phyloP scores from a whole-genome alignment of 2,329 filamentous ascomycete genomes.

The Fusarium praegraminearum region DNA sequence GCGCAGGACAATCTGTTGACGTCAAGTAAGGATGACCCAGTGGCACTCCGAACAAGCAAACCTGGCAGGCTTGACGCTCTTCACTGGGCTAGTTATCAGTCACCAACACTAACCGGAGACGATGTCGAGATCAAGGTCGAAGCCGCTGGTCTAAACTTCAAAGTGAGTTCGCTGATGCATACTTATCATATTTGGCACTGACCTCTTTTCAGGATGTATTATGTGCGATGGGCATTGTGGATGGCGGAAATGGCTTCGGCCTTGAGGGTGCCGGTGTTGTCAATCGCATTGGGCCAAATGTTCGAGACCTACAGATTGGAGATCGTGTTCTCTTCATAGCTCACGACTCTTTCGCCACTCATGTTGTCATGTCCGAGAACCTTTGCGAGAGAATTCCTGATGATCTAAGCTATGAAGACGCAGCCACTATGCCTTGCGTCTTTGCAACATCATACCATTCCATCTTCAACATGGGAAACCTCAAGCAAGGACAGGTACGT shows the following conservation, averaged over 20 bases:
- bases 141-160: constrained; percentile 3
- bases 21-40: neutral
- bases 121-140: constrained; percentile 4
- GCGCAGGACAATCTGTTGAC: neutral
- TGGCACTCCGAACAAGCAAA: constrained; percentile 5
- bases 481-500: constrained; percentile 6
- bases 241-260: constrained; percentile 1
- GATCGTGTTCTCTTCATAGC: constrained; percentile 9
- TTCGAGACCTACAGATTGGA: neutral
- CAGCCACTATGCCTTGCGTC: constrained; percentile 8
- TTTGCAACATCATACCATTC: constrained; percentile 6
- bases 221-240: constrained; percentile 9
- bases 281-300: neutral
- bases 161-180: neutral
- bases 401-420: constrained; percentile 1
- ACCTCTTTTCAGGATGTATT: neutral
- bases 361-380: neutral
- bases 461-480: constrained; percentile 8
- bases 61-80: constrained; percentile 4
- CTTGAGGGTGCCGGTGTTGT: constrained; percentile 8
- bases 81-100: neutral
- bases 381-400: constrained; percentile 9
- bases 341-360: neutral
- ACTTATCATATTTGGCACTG: no score
- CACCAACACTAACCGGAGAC: neutral